Percentiles rank a stretch among this genome's conserved stretches.
Conservation (phyloP, 2,329 filamentous ascomycete species). For the Colletotrichum graminicola region DNA sequence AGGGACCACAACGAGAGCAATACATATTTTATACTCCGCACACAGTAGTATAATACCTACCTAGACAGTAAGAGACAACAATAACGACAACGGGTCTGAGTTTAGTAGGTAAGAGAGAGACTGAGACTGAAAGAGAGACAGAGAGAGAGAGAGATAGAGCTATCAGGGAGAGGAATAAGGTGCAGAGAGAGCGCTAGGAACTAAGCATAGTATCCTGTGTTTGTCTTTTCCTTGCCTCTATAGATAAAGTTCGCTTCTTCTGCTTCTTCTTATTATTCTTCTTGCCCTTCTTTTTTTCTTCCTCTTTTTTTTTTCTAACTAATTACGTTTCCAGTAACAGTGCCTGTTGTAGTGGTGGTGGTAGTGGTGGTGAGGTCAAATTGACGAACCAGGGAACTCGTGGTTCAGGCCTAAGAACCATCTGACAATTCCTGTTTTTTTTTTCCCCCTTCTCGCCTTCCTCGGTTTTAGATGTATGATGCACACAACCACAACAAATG, state of each 20-base stretch:
- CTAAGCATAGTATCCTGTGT: neutral
- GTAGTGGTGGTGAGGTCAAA: constrained; percentile 2
- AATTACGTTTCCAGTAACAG: neutral
- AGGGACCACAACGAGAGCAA: neutral
- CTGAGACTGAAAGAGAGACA: neutral
- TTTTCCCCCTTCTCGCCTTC: too few species aligned
- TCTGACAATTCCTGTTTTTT: neutral
- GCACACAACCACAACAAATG: neutral
- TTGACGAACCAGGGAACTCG: neutral
- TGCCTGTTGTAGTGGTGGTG: neutral
- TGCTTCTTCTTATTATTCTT: neutral
- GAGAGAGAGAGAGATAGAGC: too few species aligned
- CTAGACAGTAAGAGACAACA: neutral
- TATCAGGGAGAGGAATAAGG: neutral
- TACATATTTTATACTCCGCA: too few species aligned
- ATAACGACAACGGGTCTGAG: constrained; percentile 12
- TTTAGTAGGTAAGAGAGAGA: too few species aligned
- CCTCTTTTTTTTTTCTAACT: too few species aligned
- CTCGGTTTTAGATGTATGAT: neutral
- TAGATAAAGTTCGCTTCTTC: neutral
- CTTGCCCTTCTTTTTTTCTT: too few species aligned
- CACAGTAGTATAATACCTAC: neutral
- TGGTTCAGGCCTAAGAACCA: too few species aligned
- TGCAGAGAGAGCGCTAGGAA: neutral
- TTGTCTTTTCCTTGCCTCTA: constrained; percentile 2